phyloP scores from a whole-genome alignment of 2,329 filamentous ascomycete species.

The Fusarium verticillioides region DNA sequence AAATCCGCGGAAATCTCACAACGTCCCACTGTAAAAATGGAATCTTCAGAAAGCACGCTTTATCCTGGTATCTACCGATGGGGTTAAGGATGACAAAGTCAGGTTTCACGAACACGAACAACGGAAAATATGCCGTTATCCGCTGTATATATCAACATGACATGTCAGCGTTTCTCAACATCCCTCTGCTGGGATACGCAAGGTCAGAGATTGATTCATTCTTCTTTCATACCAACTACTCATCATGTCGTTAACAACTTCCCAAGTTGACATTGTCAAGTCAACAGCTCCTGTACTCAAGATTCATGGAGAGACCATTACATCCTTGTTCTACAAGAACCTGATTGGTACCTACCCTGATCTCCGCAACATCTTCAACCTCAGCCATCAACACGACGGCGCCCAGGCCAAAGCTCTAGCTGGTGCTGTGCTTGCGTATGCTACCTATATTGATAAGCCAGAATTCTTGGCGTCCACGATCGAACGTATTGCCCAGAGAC shows the following conservation, averaged over 20 bases:
- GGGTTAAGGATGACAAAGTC: background rate
- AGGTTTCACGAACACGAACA: background rate
- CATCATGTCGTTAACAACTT: background rate
- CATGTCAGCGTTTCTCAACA: background rate
- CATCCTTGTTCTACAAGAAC: constrained; percentile 73
- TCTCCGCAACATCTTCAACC: constrained; percentile 74
- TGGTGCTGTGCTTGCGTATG: constrained; percentile 59
- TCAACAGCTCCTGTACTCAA: constrained; percentile 4
- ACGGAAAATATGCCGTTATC: background rate
- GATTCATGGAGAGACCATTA: constrained; percentile 72
- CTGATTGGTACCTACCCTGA: constrained; percentile 71
- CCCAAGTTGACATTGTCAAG: constrained; percentile 8
- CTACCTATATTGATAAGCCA: background rate
- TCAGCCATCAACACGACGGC: constrained; percentile 40
- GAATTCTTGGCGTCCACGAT: constrained; percentile 48
- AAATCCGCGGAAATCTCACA: constrained; percentile 5
- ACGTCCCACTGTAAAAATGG: background rate
- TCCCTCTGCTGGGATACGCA: too few species aligned
- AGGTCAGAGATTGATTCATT: too few species aligned
- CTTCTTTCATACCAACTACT: background rate
- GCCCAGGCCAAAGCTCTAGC: constrained; percentile 42
- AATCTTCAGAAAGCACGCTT: background rate
- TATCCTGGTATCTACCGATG: background rate
- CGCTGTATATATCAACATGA: background rate
- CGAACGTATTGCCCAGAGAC: constrained; percentile 51